Evolutionary conservation across 164 flowering plant species (phyloP), one percentile per base, ranked within the genome.

Genomic region (Magnolia officinalis): DNA sequence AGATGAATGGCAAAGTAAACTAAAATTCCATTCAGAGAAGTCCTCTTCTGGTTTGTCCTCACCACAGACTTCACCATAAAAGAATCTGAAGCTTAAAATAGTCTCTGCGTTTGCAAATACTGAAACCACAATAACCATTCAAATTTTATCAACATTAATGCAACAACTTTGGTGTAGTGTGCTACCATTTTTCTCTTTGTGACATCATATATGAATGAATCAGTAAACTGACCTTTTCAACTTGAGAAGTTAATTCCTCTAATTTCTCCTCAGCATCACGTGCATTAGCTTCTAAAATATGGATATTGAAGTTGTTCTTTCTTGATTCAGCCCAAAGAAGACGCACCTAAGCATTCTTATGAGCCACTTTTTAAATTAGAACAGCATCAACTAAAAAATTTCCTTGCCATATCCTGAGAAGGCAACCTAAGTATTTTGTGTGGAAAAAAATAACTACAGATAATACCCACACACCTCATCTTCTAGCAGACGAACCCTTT

Each of bases 221-320:
- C 10, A 59, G 68, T 26, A 50, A 70, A 63, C 80, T 72, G 10
- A 92, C 97, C 90, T 86, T 80, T 80, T 83, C 84, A 82, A 83
- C 91, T 83, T 80, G 79, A 71, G 87, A 82, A 71, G 82, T 77
- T 64, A 82, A 71, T 29, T 7, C 80, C 59, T 85, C 73, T 72
- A 89, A 63, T 67, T 79, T 84, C 9, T 83, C 82, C 72, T 89
- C 89, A 68, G 90, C 84, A 77, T 88, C 89, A 68, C 75, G 82
- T 19, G 85, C 89, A 81, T 87, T 85, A 19, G 83, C 73, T 82
- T 90, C 85, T 73, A 91, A 74, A 51, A 72, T 63, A 77, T 88
- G 89, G 74, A 90, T 66, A 73, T 91, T 89, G 80, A 91, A 89
- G 70, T 94, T 90, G 88, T 84, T 91, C 79, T 81, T 85, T 75